Evolutionary conservation across 2,329 filamentous ascomycete genomes (phyloP).

Genomic region (Teratosphaeria gauchensis): DNA sequence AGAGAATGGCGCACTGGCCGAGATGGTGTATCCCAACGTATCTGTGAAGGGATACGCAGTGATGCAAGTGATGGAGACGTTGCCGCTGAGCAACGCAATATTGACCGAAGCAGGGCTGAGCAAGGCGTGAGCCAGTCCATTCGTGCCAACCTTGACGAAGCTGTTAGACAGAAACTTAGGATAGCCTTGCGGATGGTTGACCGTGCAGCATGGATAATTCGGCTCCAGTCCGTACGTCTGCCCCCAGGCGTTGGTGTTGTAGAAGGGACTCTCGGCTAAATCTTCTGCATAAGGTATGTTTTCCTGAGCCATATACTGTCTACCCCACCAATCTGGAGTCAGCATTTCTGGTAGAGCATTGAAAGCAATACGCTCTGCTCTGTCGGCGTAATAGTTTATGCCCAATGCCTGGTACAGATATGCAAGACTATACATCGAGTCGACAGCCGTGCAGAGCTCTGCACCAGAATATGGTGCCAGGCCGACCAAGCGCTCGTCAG

Average conservation of each 20-base stretch:
- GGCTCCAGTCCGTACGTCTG: conserved; percentile 45
- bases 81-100: conserved; percentile 28
- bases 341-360: conserved; percentile 46
- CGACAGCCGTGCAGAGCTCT: conserved; percentile 44
- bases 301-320: conserved; percentile 45
- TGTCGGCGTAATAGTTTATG: conserved; percentile 40
- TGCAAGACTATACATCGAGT: conserved; percentile 42
- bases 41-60: conserved; percentile 43
- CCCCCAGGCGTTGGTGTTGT: conserved; percentile 36
- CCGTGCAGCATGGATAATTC: conserved; percentile 48
- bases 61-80: conserved; percentile 35
- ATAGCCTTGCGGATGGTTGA: conserved; percentile 49
- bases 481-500: conserved; percentile 40
- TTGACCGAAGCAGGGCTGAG: conserved; percentile 38
- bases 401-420: conserved; percentile 44
- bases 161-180: conserved; percentile 45
- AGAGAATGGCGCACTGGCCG: conserved; percentile 27
- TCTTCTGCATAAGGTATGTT: conserved; percentile 44
- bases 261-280: conserved; percentile 37
- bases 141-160: conserved; percentile 34
- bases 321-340: conserved; percentile 40
- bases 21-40: conserved; percentile 32
- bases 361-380: conserved; percentile 44
- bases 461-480: conserved; percentile 34
- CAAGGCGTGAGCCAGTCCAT: conserved; percentile 42